Evolutionary conservation across 2,329 filamentous ascomycete genomes (phyloP).

Genomic region (Fusarium falciforme): DNA sequence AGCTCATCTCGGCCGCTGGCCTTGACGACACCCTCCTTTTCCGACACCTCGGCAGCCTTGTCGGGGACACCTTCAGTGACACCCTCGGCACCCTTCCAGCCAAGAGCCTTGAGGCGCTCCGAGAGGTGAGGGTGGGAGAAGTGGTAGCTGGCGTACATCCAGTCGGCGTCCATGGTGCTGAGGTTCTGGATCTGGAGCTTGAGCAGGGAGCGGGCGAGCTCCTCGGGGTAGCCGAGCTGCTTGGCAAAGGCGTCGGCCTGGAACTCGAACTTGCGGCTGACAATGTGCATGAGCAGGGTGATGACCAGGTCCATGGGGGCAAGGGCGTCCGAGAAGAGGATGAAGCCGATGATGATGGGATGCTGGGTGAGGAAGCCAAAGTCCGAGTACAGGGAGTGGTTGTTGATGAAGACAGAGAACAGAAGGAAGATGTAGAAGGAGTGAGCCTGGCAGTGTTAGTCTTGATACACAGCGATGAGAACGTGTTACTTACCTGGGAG

Average conservation of each 20-base stretch:
- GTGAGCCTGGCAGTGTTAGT: constrained; percentile 71
- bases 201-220: constrained; percentile 89
- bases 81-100: constrained; percentile 77
- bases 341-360: constrained; percentile 96
- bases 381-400: constrained; percentile 86
- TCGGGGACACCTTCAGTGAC: constrained; percentile 53
- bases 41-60: constrained; percentile 50
- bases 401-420: constrained; percentile 98
- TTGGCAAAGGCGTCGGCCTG: constrained; percentile 93
- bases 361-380: constrained; percentile 88
- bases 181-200: constrained; percentile 99
- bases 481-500: constrained; percentile 69
- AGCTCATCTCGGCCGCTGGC: constrained; percentile 80
- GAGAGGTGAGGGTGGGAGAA: constrained; percentile 97
- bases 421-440: constrained; percentile 97
- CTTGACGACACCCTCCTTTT: constrained; percentile 65
- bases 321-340: constrained; percentile 97
- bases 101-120: constrained; percentile 89
- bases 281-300: constrained; percentile 94
- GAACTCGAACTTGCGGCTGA: constrained; percentile 95
- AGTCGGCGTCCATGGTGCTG: constrained; percentile 98
- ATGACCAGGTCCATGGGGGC: constrained; percentile 94
- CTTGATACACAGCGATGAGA: constrained; percentile 24
- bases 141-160: constrained; percentile 98
- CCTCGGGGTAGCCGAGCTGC: constrained; percentile 82